A percentile compares a stretch with the other conserved stretches of the same genome.
Conservation (phyloP, 2,329 filamentous ascomycete species). For the Trichothecium sympodiale region DNA sequence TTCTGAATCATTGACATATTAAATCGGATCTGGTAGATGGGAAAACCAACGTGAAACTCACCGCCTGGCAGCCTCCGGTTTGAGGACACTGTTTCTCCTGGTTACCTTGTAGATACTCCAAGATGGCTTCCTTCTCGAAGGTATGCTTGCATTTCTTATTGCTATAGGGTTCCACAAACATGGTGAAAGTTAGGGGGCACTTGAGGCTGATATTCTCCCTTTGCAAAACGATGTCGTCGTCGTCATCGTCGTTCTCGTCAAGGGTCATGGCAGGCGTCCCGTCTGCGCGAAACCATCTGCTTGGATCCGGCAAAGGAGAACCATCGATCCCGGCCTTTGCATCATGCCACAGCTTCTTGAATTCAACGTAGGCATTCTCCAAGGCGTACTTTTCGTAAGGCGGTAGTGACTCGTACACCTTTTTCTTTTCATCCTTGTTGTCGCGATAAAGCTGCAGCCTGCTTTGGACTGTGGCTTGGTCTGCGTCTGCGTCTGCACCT, state of each 20-base stretch:
- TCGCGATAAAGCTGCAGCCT: slow-evolving; percentile 21
- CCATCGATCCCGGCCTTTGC: slow-evolving; percentile 36
- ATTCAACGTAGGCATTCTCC: slow-evolving; percentile 48
- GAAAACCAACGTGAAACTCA: slow-evolving; percentile 15
- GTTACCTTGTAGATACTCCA: slow-evolving; percentile 37
- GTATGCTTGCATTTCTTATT: slow-evolving; percentile 59
- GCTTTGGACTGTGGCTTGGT: slow-evolving; percentile 12
- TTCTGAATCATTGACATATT: slow-evolving; percentile 22
- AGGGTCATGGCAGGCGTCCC: slow-evolving; percentile 28
- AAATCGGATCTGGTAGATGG: neutral
- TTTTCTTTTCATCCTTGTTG: slow-evolving; percentile 22
- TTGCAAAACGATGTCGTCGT: slow-evolving; percentile 59
- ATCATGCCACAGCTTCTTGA: slow-evolving; percentile 48
- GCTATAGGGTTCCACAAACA: slow-evolving; percentile 56
- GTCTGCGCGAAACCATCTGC: slow-evolving; percentile 39
- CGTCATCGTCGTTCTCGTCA: slow-evolving; percentile 22
- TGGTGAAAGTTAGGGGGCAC: slow-evolving; percentile 56
- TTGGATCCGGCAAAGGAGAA: slow-evolving; percentile 39
- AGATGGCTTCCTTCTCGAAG: slow-evolving; percentile 56
- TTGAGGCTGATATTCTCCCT: slow-evolving; percentile 53
- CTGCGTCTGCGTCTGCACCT: slow-evolving; percentile 8
- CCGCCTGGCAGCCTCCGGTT: slow-evolving; percentile 46
- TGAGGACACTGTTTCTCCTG: slow-evolving; percentile 48
- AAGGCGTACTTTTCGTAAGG: slow-evolving; percentile 38
- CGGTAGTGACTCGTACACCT: slow-evolving; percentile 30